phyloP scores from a whole-genome alignment of 257 asterid genomes.

The Solanum medicagineum region DNA sequence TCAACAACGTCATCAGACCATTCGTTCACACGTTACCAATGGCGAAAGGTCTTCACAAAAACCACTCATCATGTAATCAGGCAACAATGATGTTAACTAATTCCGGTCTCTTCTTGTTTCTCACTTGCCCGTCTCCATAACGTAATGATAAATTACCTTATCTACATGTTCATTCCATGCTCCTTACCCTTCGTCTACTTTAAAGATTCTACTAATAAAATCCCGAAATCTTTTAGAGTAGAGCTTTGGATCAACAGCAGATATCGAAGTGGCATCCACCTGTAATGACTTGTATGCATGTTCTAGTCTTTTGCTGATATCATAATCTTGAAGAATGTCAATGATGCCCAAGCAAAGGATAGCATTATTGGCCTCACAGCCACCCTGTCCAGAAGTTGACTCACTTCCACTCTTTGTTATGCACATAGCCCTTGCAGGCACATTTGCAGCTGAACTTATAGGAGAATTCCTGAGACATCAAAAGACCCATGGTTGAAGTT shows the following conservation, averaged over 20 bases:
- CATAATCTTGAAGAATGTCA: constrained; percentile 75
- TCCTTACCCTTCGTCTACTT: constrained; percentile 29
- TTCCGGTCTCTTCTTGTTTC: not conserved
- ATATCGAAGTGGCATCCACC: constrained; percentile 48
- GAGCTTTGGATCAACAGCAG: constrained; percentile 72
- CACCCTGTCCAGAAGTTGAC: constrained; percentile 19
- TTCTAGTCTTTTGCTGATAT: constrained; percentile 69
- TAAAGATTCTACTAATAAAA: constrained; percentile 46
- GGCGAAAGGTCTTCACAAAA: not conserved
- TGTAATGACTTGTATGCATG: constrained; percentile 76
- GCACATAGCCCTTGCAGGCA: constrained; percentile 65
- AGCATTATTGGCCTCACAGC: constrained; percentile 44
- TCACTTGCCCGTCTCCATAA: not conserved
- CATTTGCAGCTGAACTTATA: constrained; percentile 50
- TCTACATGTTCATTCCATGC: not conserved
- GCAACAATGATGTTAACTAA: not conserved
- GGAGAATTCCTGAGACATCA: constrained; percentile 40
- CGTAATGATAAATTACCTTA: not conserved
- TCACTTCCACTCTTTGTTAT: constrained; percentile 39
- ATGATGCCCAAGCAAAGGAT: constrained; percentile 75
- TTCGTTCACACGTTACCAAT: not conserved
- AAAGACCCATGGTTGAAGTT: not conserved
- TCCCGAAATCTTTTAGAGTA: constrained; percentile 72
- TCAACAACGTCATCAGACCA: not conserved
- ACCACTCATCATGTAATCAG: not conserved